Percentiles rank a stretch among this genome's conserved stretches.
phyloP scores from a whole-genome alignment of 768 basidiomycete genomes.

The Candolleomyces aberdarensis region DNA sequence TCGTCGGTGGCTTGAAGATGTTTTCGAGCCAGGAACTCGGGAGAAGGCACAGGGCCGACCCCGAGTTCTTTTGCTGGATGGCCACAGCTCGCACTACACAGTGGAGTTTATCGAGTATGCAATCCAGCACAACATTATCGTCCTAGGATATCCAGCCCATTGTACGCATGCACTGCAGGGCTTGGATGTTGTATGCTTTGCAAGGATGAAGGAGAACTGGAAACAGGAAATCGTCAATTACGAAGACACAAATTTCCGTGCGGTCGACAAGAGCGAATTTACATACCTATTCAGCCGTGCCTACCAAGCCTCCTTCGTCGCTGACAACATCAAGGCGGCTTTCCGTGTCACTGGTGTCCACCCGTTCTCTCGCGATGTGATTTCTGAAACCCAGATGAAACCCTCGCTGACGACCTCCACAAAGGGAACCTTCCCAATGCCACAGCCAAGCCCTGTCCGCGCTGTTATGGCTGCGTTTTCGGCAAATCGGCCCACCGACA shows the following conservation, averaged over 20 bases:
- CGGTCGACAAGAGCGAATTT: conserved; percentile 26
- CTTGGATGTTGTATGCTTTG: conserved; percentile 41
- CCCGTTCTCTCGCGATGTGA: conserved; percentile 24
- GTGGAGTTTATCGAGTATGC: conserved; percentile 29
- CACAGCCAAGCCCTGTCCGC: conserved; percentile 20
- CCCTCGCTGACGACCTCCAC: conserved; percentile 24
- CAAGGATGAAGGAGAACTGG: conserved; percentile 28
- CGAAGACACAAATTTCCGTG: conserved; percentile 13
- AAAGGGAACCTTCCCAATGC: conserved; percentile 20
- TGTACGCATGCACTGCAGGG: conserved; percentile 38
- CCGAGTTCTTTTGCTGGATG: conserved; percentile 35
- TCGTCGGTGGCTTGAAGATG: conserved; percentile 16
- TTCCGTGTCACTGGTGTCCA: conserved; percentile 28
- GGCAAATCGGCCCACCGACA: not conserved
- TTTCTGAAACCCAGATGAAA: conserved; percentile 24
- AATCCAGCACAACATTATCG: conserved; percentile 27
- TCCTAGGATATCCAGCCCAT: conserved; percentile 35
- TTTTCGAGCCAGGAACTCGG: conserved; percentile 20
- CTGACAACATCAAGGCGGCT: conserved; percentile 21
- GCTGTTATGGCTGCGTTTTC: conserved; percentile 18
- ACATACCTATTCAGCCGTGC: conserved; percentile 22
- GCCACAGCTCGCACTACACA: conserved; percentile 40
- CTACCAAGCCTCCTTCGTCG: conserved; percentile 23
- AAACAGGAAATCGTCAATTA: conserved; percentile 21
- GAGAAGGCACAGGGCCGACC: conserved; percentile 9